Percentiles rank a stretch among this genome's conserved stretches.
phyloP scores from a whole-genome alignment of 495 filamentous ascomycete species.

The Penicillium herquei region DNA sequence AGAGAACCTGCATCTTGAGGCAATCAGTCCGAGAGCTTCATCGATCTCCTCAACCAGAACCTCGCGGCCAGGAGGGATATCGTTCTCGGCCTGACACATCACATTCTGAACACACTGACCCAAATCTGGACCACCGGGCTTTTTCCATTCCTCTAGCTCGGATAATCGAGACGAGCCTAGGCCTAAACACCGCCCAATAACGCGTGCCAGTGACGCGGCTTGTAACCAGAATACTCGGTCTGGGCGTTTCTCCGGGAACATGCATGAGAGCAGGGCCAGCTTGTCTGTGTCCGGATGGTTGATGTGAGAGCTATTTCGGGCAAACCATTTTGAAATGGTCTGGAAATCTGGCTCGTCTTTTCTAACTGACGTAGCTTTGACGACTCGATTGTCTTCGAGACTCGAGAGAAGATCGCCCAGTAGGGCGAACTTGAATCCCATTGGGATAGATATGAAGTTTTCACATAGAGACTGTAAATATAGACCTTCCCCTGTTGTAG shows the following conservation, averaged over 20 bases:
- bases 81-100: slow-evolving; percentile 60
- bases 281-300: slow-evolving; percentile 49
- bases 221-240: slow-evolving; percentile 75
- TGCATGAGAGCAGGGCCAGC: slow-evolving; percentile 64
- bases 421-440: slow-evolving; percentile 61
- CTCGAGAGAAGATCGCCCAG: slow-evolving; percentile 61
- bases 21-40: slow-evolving; percentile 56
- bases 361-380: slow-evolving; percentile 35
- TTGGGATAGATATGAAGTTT: slow-evolving; percentile 17
- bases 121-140: slow-evolving; percentile 60
- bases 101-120: slow-evolving; percentile 67
- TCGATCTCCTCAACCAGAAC: slow-evolving; percentile 79
- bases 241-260: slow-evolving; percentile 70
- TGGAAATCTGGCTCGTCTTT: slow-evolving; percentile 32
- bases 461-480: background rate
- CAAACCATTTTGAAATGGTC: slow-evolving; percentile 60
- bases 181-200: slow-evolving; percentile 62
- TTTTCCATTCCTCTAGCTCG: slow-evolving; percentile 61
- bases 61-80: slow-evolving; percentile 30
- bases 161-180: slow-evolving; percentile 58
- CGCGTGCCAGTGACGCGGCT: slow-evolving; percentile 54
- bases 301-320: slow-evolving; percentile 49
- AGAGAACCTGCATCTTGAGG: slow-evolving; percentile 66
- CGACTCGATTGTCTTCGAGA: slow-evolving; percentile 45
- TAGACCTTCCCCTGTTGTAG: background rate